Base-by-base conservation (phyloP, 495 filamentous ascomycete species). In the Podospora comata region DNA sequence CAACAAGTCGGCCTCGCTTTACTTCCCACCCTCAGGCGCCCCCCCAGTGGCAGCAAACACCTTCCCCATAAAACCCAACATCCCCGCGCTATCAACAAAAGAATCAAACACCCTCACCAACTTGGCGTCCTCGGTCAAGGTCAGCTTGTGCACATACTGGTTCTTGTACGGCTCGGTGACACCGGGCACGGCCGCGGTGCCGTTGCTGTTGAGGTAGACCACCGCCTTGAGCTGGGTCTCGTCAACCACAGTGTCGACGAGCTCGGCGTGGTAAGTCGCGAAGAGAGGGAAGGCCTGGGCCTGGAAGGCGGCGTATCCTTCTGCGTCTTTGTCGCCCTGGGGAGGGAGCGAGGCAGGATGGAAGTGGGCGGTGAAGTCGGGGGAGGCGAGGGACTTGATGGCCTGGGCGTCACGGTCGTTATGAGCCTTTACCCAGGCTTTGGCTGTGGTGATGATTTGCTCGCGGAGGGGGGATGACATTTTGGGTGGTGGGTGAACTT, bases 31-130 rank as follows among this genome's bases (percentile, higher is more conserved):
- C 54, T 15, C 54, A 56, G 54, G 54, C 15, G 54, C 5, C 4
- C 54, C 54, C 16, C 58, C 58, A 15, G 13, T 30, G 26, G 58
- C 58, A 27, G 58, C 58, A 60, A 30, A 23, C 6, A 60, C 27
- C 58, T 60, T 60, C 27, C 27, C 58, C 58, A 60, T 60, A 60
- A 60, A 60, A 6, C n/a, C 58, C 19, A 60, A 23, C 58, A 60
- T 60, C 4, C 19, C 19, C 19, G 58, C 58, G 6, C 58, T 60
- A 23, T 60, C 58, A 5, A 60, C 58, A 27, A 60, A 60, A 15
- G 58, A 60, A 60, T 60, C 58, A 27, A 60, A 60, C 15, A 23
- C 58, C 27, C 26, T 60, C 4, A 60, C 58, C 58, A 60, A 27
- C 6, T 60, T 60, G 13, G 19, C 58, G 26, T 60, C 58, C 58